Base-by-base conservation (phyloP, 2,329 filamentous ascomycete species). In the Fusarium sp. region DNA sequence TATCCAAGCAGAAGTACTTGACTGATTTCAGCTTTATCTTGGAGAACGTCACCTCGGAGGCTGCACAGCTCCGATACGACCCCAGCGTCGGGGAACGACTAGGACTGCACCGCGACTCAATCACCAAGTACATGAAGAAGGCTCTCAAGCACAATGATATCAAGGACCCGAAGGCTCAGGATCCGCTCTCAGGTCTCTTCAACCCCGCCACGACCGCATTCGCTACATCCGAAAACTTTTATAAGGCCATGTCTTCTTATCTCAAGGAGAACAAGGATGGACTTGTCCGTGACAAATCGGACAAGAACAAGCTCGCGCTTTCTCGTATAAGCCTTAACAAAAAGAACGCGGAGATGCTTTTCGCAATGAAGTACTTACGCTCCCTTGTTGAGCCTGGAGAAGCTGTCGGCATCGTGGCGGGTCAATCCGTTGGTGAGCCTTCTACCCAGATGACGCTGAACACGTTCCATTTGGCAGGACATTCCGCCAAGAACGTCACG, bases 361-460 rank as follows among this genome's bases (percentile, higher is more conserved):
- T 98, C 76, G 91, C 95, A 65, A 90, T 96, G 76, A 97, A 98
- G 78, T 99, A 98, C 75, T 85, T 98, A 70, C 91, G 91, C 71
- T 97, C 94, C 3, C 86, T 97, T 10, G 92, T 97, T 23, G 95
- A 99, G 73, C 93, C 96, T 27, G 96, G 96, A 45, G 96, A 99
- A 82, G 95, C 96, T 25, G 94, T 99, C 25, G 96, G 96, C 70
- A 96, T 99, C 67, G 93, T 99, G 61, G 96, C 96, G 50, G 94
- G 94, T 11, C 96, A 99, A 80, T 98, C 95, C 32, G 90, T 99
- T 41, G 96, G 96, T 76, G 96, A 99, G 77, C 96, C 96, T 10
- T 97, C 94, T 4, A 99, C 96, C 13, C 96, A 99, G 79, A 99
- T 99, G 96, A 99, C 96, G 9, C 83, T 99, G 56, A 99, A 99